Conservation (phyloP, 2,329 filamentous ascomycete species). For the Emergomyces pasteurianus region DNA sequence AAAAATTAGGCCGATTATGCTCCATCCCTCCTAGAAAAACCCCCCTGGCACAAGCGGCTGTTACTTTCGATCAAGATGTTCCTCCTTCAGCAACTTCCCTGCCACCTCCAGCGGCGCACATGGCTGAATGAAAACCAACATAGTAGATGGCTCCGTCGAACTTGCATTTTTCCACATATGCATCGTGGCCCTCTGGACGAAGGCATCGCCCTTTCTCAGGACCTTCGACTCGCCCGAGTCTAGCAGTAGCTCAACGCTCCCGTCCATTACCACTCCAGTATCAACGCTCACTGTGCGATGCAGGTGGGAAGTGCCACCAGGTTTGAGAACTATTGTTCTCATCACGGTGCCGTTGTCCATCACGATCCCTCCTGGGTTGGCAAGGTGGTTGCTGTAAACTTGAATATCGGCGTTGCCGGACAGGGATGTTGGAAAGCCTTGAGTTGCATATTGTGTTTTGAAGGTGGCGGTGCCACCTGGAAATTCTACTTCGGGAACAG, state of each 20-base stretch:
- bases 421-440: conserved; percentile 16
- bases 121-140: conserved; percentile 19
- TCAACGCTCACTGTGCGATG: conserved; percentile 28
- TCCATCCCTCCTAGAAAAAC: background rate
- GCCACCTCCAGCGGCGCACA: background rate
- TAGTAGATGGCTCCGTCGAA: conserved; percentile 30
- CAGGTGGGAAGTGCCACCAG: conserved; percentile 23
- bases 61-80: background rate
- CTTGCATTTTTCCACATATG: conserved; percentile 33
- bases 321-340: conserved; percentile 24
- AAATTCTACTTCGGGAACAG: conserved; percentile 18
- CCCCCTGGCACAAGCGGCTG: background rate
- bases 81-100: conserved; percentile 2
- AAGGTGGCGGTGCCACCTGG: conserved; percentile 21
- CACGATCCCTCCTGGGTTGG: conserved; percentile 23
- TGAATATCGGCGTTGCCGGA: conserved; percentile 23
- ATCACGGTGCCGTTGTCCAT: conserved; percentile 21
- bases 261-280: conserved; percentile 28
- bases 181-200: conserved; percentile 22
- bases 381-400: conserved; percentile 23
- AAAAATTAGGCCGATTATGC: background rate
- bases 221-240: conserved; percentile 24
- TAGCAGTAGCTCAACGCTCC: conserved; percentile 25
- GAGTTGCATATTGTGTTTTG: conserved; percentile 21
- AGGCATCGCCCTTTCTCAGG: conserved; percentile 24